Percentiles rank a stretch among this genome's conserved stretches.
These are phyloP conservation scores for Tilletia indica DNA, from an alignment of 1,284 basidiomycete species.

Conservation along the genomic window DNA sequence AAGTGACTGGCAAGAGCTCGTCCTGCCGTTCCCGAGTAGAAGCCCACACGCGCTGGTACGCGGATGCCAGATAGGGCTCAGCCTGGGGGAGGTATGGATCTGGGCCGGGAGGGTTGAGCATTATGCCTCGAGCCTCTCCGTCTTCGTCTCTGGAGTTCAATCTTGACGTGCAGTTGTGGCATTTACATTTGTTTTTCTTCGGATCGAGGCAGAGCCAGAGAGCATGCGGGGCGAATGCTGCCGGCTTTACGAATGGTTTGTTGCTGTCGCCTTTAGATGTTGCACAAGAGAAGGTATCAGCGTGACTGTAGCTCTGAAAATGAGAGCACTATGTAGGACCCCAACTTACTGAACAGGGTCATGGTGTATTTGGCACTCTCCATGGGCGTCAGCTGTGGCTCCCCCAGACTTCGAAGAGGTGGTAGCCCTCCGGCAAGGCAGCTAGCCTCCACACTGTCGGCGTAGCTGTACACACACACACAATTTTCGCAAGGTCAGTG, in stretches of 20 bases:
- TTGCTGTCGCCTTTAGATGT: background rate
- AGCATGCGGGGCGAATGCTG: background rate
- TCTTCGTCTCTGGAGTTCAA: background rate
- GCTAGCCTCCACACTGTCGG: background rate
- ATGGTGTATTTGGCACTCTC: background rate
- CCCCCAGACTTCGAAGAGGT: too few relatives aligned
- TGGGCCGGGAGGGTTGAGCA: background rate
- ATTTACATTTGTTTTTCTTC: background rate
- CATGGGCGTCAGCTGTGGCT: background rate
- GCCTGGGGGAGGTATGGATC: background rate
- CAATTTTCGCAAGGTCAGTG: too few relatives aligned
- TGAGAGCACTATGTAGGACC: background rate
- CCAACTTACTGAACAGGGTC: background rate
- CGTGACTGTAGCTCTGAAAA: background rate
- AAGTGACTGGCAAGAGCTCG: background rate
- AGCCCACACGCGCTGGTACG: slow-evolving; percentile 2
- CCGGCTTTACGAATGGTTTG: background rate
- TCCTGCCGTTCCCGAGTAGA: background rate
- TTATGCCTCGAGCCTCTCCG: background rate
- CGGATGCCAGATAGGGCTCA: background rate
- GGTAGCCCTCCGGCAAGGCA: background rate
- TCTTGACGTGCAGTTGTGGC: background rate
- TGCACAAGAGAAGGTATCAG: background rate
- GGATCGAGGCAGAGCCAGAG: slow-evolving; percentile 9
- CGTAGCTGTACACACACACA: too few relatives aligned